Evolutionary conservation across 1,284 basidiomycete genomes (phyloP), one percentile per base, ranked within the genome.

Genomic region (Laetiporus sulphureus): DNA sequence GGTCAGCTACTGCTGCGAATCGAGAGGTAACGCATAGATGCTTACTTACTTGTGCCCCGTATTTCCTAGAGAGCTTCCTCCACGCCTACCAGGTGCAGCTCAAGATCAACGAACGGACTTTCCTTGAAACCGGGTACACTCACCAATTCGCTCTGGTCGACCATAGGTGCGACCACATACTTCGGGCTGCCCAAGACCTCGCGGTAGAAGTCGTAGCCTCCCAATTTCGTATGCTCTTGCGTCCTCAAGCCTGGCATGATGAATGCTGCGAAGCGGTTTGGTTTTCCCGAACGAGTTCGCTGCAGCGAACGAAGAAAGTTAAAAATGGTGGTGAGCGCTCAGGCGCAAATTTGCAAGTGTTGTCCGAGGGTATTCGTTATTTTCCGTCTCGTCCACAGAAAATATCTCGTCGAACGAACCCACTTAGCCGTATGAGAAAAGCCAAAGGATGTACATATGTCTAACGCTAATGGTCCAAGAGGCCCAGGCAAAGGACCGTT

Each of bases 121-220:
- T 22, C 4, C 15, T 23, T 18, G 24, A 16, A 37, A 21, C 5
- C 3, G 16, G 19, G 10, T 8, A 27, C 7, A 73, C 84, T 56
- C 51, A 93, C 91, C 59, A 98, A 74, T 63, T 98, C 94, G 56
- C 88, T 92, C 66, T 95, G 91, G 63, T 98, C 94, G 0, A 98
- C 95, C 95, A 98, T 98, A 7, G 95, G 94, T 10, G 92, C 95
- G 10, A 97, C 90, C 32, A 98, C 76, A 58, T 78, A 83, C 61
- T 87, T 90, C 7, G 94, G 91, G 52, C 82, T 85, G 5, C 89
- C 85, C 29, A 98, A 59, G 32, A 85, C 68, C 57, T 79, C 64
- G 20, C 65, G 65, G 61, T 93, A 98, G 50, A 97, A 84, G 18
- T 91, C 83, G 59, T 87, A 91, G 3, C 90, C 89, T 5, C 66